Conservation (phyloP, 2,329 filamentous ascomycete genomes). For the Sordariomycetes sp. region DNA sequence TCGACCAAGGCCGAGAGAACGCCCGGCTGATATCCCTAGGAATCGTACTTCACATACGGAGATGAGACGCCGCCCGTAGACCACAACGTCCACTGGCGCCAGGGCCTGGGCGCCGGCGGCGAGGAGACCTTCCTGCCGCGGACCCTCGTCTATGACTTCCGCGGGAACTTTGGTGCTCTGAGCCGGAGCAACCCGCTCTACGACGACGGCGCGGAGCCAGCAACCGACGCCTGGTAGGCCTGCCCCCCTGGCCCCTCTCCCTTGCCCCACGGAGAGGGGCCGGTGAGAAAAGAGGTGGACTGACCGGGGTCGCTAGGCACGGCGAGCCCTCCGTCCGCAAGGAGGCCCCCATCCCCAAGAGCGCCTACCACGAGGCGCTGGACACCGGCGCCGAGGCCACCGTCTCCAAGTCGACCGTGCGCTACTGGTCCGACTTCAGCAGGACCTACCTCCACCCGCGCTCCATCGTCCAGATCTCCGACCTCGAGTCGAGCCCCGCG, state of each 20-base stretch:
- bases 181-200: slow-evolving; percentile 85
- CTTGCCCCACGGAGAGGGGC: background rate
- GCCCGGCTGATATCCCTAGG: slow-evolving; percentile 37
- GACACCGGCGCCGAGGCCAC: slow-evolving; percentile 56
- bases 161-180: slow-evolving; percentile 83
- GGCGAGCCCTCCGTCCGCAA: slow-evolving; percentile 58
- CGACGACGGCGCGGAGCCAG: slow-evolving; percentile 31
- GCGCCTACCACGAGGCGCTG: slow-evolving; percentile 68
- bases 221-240: background rate
- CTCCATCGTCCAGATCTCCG: slow-evolving; percentile 76
- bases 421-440: slow-evolving; percentile 96
- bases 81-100: slow-evolving; percentile 71
- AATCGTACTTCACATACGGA: slow-evolving; percentile 92
- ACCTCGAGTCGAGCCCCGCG: slow-evolving; percentile 73
- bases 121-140: slow-evolving; percentile 86
- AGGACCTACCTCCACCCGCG: slow-evolving; percentile 85
- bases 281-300: background rate
- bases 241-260: background rate
- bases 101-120: slow-evolving; percentile 72
- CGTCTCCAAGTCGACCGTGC: slow-evolving; percentile 61
- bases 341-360: slow-evolving; percentile 55
- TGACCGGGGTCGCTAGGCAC: slow-evolving; percentile 39
- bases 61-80: slow-evolving; percentile 21
- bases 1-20: background rate
- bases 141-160: slow-evolving; percentile 88